phyloP scores from a whole-genome alignment of 306 rosid species.

The Arachis hypogaea region DNA sequence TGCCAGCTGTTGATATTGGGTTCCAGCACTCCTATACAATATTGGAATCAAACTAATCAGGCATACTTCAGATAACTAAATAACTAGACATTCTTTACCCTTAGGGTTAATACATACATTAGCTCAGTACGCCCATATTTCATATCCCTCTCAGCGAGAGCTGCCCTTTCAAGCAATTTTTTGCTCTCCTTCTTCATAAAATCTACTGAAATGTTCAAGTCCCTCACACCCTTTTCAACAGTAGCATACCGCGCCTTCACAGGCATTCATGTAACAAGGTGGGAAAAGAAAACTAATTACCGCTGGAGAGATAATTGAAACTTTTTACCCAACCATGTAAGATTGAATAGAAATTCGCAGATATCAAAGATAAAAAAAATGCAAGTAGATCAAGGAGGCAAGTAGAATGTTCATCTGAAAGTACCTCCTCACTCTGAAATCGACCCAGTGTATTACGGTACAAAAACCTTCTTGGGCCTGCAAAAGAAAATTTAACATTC shows the following conservation, averaged over 20 bases:
- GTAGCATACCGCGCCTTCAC: slow-evolving; percentile 73
- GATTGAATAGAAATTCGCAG: not conserved
- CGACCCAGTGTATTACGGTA: slow-evolving; percentile 85
- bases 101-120: slow-evolving; percentile 53
- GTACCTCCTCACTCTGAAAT: slow-evolving; percentile 87
- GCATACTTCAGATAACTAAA: slow-evolving; percentile 31
- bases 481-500: slow-evolving; percentile 20
- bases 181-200: slow-evolving; percentile 78
- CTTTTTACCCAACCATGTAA: not conserved
- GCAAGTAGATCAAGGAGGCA: slow-evolving; percentile 22
- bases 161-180: slow-evolving; percentile 82
- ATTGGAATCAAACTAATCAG: slow-evolving; percentile 26
- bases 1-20: slow-evolving; percentile 64
- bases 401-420: slow-evolving; percentile 28
- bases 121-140: slow-evolving; percentile 71
- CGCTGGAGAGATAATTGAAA: slow-evolving; percentile 26
- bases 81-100: not conserved
- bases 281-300: slow-evolving; percentile 30
- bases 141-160: slow-evolving; percentile 88
- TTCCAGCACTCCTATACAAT: slow-evolving; percentile 68
- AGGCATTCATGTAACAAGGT: slow-evolving; percentile 31
- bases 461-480: slow-evolving; percentile 90
- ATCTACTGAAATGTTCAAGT: slow-evolving; percentile 74
- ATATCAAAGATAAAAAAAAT: slow-evolving; percentile 28
- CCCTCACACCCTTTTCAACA: slow-evolving; percentile 80